Conservation (phyloP, 495 filamentous ascomycete species). For the Amorphotheca resinae region DNA sequence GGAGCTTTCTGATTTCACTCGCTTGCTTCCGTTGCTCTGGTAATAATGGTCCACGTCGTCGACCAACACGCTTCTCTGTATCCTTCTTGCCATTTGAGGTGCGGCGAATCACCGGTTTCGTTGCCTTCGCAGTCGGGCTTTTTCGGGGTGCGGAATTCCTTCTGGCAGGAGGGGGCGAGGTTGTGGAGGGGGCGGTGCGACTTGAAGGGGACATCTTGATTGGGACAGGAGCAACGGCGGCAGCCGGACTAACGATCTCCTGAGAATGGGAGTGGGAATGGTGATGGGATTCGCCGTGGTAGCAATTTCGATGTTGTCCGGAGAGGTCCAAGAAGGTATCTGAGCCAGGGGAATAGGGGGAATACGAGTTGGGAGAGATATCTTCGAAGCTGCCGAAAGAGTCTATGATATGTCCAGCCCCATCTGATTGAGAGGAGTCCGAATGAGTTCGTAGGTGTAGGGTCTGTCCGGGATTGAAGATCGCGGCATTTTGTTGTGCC, state of each 20-base stretch:
- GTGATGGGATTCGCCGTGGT: conserved; percentile 33
- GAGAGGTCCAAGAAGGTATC: conserved; percentile 40
- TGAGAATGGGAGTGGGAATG: conserved; percentile 30
- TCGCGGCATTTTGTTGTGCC: conserved; percentile 43
- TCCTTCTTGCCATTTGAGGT: conserved; percentile 65
- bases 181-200: conserved; percentile 40
- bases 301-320: conserved; percentile 41
- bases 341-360: conserved; percentile 57
- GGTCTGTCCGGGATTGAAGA: conserved; percentile 79
- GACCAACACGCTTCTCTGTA: conserved; percentile 80
- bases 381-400: conserved; percentile 76
- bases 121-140: conserved; percentile 65
- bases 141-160: conserved; percentile 54
- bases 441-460: conserved; percentile 76
- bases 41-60: conserved; percentile 71
- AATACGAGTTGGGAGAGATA: conserved; percentile 57
- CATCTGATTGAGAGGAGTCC: conserved; percentile 68
- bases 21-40: conserved; percentile 93
- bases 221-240: conserved; percentile 53
- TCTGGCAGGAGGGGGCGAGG: conserved; percentile 34
- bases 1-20: conserved; percentile 82
- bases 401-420: conserved; percentile 35
- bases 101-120: conserved; percentile 68
- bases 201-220: conserved; percentile 55
- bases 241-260: conserved; percentile 42